Conservation (phyloP, 2,329 filamentous ascomycete genomes). For the Cladophialophora bantiana region DNA sequence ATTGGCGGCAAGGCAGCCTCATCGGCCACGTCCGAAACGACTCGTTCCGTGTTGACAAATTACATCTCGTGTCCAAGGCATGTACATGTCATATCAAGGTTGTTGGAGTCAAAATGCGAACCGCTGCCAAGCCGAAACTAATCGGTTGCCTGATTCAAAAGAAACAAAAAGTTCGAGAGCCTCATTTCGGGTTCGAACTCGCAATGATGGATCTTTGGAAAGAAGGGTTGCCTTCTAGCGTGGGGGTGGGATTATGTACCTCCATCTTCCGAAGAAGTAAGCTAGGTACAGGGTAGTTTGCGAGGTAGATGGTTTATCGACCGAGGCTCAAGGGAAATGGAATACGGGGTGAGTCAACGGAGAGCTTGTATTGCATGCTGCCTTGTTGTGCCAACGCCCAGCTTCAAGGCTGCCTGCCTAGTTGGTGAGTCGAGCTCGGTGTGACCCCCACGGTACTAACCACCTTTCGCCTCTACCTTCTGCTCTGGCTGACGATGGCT, state of each 20-base stretch:
- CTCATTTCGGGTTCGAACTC: neutral
- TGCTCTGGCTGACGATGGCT: neutral
- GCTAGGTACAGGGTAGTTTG: too few relatives aligned
- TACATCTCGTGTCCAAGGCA: neutral
- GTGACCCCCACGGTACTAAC: conserved; percentile 4
- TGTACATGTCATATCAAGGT: neutral
- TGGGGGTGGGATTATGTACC: neutral
- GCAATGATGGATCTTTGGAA: neutral
- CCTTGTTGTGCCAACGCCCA: neutral
- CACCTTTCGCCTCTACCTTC: neutral
- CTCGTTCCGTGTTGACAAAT: neutral
- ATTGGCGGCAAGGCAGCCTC: neutral
- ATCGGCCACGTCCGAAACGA: conserved; percentile 3
- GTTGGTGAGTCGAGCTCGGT: neutral
- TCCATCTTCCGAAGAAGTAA: too few relatives aligned
- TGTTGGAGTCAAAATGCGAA: neutral
- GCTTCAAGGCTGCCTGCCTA: neutral
- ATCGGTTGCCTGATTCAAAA: neutral
- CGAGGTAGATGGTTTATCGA: too few relatives aligned
- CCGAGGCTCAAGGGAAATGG: too few relatives aligned
- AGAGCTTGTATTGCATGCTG: too few relatives aligned
- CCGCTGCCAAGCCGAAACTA: neutral
- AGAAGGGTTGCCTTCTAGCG: neutral
- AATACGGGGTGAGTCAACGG: too few relatives aligned
- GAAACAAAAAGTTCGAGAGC: neutral